Evolutionary conservation across 768 basidiomycete genomes (phyloP).

Genomic region (Trametes coccinea): DNA sequence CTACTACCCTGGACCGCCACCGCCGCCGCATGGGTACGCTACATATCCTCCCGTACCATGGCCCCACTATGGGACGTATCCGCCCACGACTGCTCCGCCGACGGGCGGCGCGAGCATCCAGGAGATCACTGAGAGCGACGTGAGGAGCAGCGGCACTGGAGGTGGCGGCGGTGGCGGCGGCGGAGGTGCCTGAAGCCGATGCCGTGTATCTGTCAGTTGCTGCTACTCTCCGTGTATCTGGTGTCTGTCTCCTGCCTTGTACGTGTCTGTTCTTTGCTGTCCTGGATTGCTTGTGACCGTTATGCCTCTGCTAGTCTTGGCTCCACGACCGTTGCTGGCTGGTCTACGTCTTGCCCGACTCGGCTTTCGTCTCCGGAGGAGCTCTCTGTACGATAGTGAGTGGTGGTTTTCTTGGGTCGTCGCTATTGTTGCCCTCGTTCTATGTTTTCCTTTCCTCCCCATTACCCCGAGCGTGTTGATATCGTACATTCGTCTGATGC

Average conservation of each 20-base stretch:
- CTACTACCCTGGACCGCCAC: constrained; percentile 17
- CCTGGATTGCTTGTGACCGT: constrained; percentile 1
- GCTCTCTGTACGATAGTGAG: constrained; percentile 18
- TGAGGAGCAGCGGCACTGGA: constrained; percentile 13
- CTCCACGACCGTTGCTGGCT: not conserved
- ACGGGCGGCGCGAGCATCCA: constrained; percentile 4
- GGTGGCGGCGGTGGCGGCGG: constrained; percentile 11
- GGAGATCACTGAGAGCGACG: constrained; percentile 22
- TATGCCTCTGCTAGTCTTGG: not conserved
- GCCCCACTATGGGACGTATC: constrained; percentile 19
- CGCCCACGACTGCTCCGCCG: constrained; percentile 6
- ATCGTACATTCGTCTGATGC: constrained; percentile 15
- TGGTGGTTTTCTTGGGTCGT: constrained; percentile 8
- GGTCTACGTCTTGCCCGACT: not conserved
- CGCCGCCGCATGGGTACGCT: constrained; percentile 14
- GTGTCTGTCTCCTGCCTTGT: not conserved
- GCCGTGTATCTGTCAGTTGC: not conserved
- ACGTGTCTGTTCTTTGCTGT: constrained; percentile 8
- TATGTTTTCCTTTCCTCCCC: not conserved
- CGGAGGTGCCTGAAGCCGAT: constrained; percentile 6
- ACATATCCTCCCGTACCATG: constrained; percentile 18
- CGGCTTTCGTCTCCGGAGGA: not conserved
- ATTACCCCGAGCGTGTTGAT: not conserved
- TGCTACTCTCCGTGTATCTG: not conserved
- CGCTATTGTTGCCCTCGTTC: not conserved